Conservation (phyloP, 2,329 filamentous ascomycete genomes). For the Clonostachys chloroleuca region DNA sequence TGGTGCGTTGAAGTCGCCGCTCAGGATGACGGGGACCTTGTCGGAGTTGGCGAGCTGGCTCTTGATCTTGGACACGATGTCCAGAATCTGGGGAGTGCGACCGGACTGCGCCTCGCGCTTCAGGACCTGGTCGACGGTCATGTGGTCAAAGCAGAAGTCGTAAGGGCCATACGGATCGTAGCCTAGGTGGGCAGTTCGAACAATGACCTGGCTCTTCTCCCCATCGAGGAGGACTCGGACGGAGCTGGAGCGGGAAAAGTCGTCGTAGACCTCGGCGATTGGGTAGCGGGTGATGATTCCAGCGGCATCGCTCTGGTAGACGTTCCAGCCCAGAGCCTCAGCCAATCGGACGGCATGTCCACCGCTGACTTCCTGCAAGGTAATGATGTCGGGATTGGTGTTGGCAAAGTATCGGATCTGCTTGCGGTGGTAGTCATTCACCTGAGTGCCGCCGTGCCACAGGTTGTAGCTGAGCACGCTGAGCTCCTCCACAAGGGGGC, state of each 20-base stretch:
- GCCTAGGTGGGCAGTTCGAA: constrained; percentile 29
- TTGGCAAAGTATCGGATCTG: constrained; percentile 26
- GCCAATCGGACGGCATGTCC: constrained; percentile 23
- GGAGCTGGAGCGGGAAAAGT: constrained; percentile 18
- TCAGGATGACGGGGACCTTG: constrained; percentile 25
- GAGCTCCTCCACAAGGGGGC: constrained; percentile 23
- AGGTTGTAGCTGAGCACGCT: constrained; percentile 31
- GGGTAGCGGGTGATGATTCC: constrained; percentile 32
- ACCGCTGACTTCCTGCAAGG: constrained; percentile 26
- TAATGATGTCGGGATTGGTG: constrained; percentile 25
- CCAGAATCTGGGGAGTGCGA: constrained; percentile 28
- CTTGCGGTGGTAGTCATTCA: constrained; percentile 29
- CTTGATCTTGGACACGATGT: constrained; percentile 24
- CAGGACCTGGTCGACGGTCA: constrained; percentile 22
- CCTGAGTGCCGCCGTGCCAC: constrained; percentile 28
- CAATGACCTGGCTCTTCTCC: constrained; percentile 18
- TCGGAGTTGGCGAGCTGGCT: constrained; percentile 19
- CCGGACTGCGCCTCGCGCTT: constrained; percentile 25
- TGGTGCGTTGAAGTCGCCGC: constrained; percentile 37
- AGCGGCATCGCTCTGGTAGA: constrained; percentile 24
- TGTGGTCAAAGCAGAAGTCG: constrained; percentile 32
- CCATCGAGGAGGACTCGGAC: constrained; percentile 28
- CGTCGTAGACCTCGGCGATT: constrained; percentile 19
- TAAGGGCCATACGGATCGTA: constrained; percentile 35
- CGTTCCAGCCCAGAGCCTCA: constrained; percentile 30